Conservation (phyloP, 192 early-diverging fungal genomes). For the Backusella tuberculispora region DNA sequence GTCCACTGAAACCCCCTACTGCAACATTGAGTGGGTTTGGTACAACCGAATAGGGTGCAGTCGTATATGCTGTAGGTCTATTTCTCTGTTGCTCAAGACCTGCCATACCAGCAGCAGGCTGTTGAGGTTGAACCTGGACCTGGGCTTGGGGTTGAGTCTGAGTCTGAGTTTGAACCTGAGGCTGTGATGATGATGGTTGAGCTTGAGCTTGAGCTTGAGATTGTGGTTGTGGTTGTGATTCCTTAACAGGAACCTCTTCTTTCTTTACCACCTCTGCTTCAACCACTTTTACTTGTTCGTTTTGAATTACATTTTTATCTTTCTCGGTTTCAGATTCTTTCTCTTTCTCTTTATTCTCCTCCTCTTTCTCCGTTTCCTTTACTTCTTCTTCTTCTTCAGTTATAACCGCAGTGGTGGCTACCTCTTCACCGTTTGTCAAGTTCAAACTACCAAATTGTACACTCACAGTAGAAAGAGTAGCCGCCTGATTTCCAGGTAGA, state of each 20-base stretch:
- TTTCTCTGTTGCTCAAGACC: background rate
- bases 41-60: conserved; percentile 17
- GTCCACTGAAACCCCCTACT: conserved; percentile 1
- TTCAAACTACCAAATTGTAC: conserved; percentile 42
- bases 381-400: background rate
- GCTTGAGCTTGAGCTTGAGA: background rate
- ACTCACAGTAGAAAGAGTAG: conserved; percentile 18
- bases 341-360: background rate
- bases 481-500: conserved; percentile 14
- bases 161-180: background rate
- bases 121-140: background rate
- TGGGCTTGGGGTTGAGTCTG: background rate
- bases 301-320: background rate
- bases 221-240: background rate
- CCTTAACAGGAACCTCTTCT: background rate
- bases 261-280: background rate
- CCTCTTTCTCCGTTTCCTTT: background rate
- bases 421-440: conserved; percentile 23
- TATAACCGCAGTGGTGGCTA: background rate
- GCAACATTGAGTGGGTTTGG: background rate
- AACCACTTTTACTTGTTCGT: background rate
- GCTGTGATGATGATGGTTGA: conserved; percentile 1
- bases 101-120: conserved; percentile 8
- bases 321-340: background rate
- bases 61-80: conserved; percentile 7